Conservation (phyloP, 257 asterid species). For the Salvia splendens region DNA sequence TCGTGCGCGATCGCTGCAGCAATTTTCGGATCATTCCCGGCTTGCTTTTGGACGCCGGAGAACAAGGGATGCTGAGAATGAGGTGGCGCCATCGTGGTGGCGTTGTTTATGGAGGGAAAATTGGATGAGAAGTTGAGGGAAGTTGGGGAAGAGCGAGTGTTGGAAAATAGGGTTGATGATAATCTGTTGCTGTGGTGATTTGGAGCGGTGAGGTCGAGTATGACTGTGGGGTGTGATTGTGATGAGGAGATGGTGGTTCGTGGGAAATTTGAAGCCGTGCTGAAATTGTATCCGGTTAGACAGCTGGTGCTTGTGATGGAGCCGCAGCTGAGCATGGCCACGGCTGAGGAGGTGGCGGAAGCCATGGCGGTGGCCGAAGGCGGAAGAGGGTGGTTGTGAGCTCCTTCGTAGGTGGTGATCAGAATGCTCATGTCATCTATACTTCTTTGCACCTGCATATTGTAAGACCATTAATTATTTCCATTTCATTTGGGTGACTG, state of each 20-base stretch:
- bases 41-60: slow-evolving; percentile 5
- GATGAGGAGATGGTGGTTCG: slow-evolving; percentile 39
- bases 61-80: slow-evolving; percentile 16
- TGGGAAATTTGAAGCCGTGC: slow-evolving; percentile 21
- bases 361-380: slow-evolving; percentile 56
- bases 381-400: slow-evolving; percentile 58
- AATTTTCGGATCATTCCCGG: slow-evolving; percentile 28
- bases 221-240: slow-evolving; percentile 57
- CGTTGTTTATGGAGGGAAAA: slow-evolving; percentile 9
- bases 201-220: slow-evolving; percentile 54
- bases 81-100: neutral
- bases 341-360: slow-evolving; percentile 55
- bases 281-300: slow-evolving; percentile 30
- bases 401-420: slow-evolving; percentile 54
- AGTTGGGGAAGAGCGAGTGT: slow-evolving; percentile 20
- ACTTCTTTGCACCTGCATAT: slow-evolving; percentile 57
- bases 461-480: too few species aligned
- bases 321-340: slow-evolving; percentile 47
- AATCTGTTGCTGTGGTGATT: slow-evolving; percentile 20
- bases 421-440: slow-evolving; percentile 48
- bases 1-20: slow-evolving; percentile 38
- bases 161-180: slow-evolving; percentile 32
- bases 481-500: too few species aligned
- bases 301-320: slow-evolving; percentile 35
- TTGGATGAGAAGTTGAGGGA: slow-evolving; percentile 39